Conservation (phyloP, 768 basidiomycete species). For the Hypholoma sublateritium region DNA sequence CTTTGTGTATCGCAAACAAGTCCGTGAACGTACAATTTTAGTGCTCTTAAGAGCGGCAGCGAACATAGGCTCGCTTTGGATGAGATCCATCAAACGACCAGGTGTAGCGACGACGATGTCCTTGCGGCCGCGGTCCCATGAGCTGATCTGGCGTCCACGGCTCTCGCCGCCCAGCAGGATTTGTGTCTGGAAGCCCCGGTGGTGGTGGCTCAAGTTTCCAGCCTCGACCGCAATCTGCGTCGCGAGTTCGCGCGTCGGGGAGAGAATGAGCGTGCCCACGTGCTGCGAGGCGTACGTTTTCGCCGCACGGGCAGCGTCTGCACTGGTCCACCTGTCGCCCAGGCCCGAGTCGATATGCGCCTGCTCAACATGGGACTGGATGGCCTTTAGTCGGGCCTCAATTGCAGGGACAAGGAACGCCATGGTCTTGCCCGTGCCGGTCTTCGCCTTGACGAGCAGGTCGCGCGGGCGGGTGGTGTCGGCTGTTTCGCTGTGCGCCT, state of each 20-base stretch:
- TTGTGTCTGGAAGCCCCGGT: constrained; percentile 64
- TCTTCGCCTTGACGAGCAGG: constrained; percentile 83
- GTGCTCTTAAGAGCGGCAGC: constrained; percentile 50
- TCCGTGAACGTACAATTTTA: constrained; percentile 50
- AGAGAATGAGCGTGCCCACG: constrained; percentile 79
- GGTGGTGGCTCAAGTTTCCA: constrained; percentile 57
- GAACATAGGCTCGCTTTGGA: constrained; percentile 59
- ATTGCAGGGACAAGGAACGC: constrained; percentile 88
- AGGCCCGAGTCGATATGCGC: constrained; percentile 36
- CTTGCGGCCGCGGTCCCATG: constrained; percentile 58
- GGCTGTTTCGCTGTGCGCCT: constrained; percentile 40
- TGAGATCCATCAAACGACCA: constrained; percentile 78
- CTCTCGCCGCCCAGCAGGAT: constrained; percentile 78
- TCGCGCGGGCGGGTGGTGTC: constrained; percentile 45
- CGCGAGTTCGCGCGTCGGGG: constrained; percentile 88
- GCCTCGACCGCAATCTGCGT: constrained; percentile 90
- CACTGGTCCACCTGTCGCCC: constrained; percentile 12
- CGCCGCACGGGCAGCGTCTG: neutral
- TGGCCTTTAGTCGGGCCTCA: constrained; percentile 65
- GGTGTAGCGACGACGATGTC: constrained; percentile 91
- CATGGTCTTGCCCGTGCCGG: constrained; percentile 88
- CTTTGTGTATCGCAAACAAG: neutral
- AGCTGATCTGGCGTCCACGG: constrained; percentile 63
- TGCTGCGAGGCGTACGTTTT: constrained; percentile 33
- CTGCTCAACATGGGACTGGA: constrained; percentile 45